These are phyloP conservation scores for Hylodesmum podocarpum DNA, from an alignment of 306 rosid species.

Conservation along the genomic window DNA sequence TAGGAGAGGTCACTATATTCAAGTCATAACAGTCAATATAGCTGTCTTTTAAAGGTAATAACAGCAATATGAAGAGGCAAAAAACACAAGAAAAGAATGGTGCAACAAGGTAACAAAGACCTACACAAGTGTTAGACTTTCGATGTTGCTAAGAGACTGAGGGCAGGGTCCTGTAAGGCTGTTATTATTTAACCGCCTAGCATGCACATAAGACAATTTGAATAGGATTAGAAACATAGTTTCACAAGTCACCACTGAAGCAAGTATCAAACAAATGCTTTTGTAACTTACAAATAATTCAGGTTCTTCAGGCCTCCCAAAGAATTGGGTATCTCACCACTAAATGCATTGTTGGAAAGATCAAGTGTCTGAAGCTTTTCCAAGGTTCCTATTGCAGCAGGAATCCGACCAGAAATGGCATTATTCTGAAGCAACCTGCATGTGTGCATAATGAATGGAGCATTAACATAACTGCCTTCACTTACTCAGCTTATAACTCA, in stretches of 20 bases:
- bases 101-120: constrained; percentile 40
- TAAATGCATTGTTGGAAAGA: constrained; percentile 78
- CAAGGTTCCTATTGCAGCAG: constrained; percentile 68
- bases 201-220: constrained; percentile 36
- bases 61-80: neutral
- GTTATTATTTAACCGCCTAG: constrained; percentile 94
- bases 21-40: constrained; percentile 10
- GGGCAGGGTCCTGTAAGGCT: constrained; percentile 91
- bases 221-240: constrained; percentile 27
- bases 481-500: neutral
- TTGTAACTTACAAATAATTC: constrained; percentile 81
- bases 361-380: constrained; percentile 93
- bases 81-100: neutral
- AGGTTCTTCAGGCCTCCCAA: constrained; percentile 80
- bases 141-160: constrained; percentile 64
- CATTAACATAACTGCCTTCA: neutral
- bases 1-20: constrained; percentile 83
- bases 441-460: constrained; percentile 3
- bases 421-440: constrained; percentile 95
- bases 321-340: constrained; percentile 79
- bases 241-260: constrained; percentile 4
- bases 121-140: constrained; percentile 91
- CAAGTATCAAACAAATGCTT: constrained; percentile 6
- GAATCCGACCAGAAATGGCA: constrained; percentile 82
- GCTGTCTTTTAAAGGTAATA: neutral